Evolutionary conservation across 2,329 filamentous ascomycete genomes (phyloP), one percentile per base, ranked within the genome.

Genomic region (Xylariaceae sp.): DNA sequence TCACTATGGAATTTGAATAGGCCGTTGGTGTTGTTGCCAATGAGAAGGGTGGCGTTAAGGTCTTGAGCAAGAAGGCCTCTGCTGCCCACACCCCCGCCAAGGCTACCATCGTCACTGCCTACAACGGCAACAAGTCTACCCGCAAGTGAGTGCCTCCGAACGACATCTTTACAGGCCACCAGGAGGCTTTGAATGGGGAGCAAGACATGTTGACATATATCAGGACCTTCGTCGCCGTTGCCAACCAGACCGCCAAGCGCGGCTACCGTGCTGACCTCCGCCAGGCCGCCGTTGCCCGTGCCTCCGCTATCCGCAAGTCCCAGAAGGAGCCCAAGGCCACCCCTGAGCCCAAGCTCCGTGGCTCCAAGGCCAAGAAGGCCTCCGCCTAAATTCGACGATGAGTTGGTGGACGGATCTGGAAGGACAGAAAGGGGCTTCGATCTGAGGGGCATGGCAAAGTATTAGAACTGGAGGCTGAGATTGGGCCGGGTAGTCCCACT

Each of bases 141-240:
- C 88, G 90, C 81, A 94, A 92, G 89, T 92, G 78, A 83, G 88
- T 83, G 55, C 42, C 9, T 57, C 37, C 45, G 42, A 56, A 9
- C 53, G 44, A 10, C 18, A n/a, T 37, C 48, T 49, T 23, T 30
- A 39, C 39, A 6, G 10, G 5, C n/a, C 18, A 4, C 17, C 44
- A 13, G 10, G 34, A n/a, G 47, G 17, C 7, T 10, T 10, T 51
- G 53, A 53, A 59, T 39, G 18, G 17, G 56, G 39, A 30, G 23
- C 56, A 37, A 59, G 47, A 35, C 18, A 52, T 61, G 49, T 53
- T 62, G 47, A 60, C 51, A 18, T 10, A 1, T 13, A 56, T 55
- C 67, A 94, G 91, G 85, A 88, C 89, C 80, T 97, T 92, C 87
- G 90, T 89, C 82, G 83, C 84, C 72, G 86, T 97, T 75, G 92